Percentiles rank a stretch among this genome's conserved stretches.
Evolutionary conservation across 768 basidiomycete species (phyloP).

Genomic region (Sarcodon sp.): DNA sequence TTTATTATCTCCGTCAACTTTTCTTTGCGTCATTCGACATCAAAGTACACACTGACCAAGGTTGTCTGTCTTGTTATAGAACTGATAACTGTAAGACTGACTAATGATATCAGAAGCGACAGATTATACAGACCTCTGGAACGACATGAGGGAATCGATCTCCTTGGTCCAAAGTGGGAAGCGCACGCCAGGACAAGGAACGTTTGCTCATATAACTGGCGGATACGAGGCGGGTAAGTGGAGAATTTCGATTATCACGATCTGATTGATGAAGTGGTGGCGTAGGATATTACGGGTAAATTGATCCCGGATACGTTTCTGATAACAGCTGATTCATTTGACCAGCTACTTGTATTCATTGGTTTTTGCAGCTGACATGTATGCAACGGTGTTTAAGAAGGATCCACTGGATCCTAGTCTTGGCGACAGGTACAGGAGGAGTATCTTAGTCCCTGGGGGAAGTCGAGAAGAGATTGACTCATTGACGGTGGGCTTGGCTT

Average conservation of each 20-base stretch:
- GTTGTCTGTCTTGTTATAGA: constrained; percentile 18
- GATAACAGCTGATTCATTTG: not conserved
- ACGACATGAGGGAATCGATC: constrained; percentile 51
- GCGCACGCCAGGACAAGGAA: constrained; percentile 52
- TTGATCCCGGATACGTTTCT: not conserved
- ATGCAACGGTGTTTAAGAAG: constrained; percentile 64
- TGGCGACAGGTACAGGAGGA: constrained; percentile 59
- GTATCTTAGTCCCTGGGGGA: constrained; percentile 64
- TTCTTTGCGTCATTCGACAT: constrained; percentile 78
- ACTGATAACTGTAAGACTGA: not conserved
- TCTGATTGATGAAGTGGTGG: not conserved
- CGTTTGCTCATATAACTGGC: constrained; percentile 68
- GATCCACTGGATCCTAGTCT: constrained; percentile 61
- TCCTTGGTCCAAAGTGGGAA: constrained; percentile 55
- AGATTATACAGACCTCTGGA: constrained; percentile 78
- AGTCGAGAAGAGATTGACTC: constrained; percentile 72
- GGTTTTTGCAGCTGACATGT: constrained; percentile 48
- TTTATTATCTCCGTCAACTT: constrained; percentile 73
- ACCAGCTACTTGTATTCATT: constrained; percentile 54
- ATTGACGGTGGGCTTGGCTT: constrained; percentile 37
- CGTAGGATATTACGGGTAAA: constrained; percentile 50
- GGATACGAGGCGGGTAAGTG: constrained; percentile 43
- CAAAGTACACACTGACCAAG: constrained; percentile 59
- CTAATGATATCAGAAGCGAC: constrained; percentile 26
- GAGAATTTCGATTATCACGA: not conserved